Conservation (phyloP, 2,329 filamentous ascomycete species). For the Paecilomyces niveus region DNA sequence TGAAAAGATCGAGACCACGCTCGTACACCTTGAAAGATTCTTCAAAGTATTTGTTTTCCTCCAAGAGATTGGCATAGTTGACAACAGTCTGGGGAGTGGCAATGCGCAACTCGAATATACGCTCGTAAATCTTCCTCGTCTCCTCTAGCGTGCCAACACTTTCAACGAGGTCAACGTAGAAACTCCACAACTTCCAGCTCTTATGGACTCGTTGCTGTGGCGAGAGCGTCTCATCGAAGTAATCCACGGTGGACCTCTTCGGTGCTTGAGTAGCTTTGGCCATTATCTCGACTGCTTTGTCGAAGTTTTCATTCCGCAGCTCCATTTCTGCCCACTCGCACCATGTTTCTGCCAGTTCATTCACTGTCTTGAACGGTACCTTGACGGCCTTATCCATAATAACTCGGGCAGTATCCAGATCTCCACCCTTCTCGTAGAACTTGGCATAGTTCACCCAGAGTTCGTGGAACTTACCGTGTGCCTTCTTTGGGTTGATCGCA, state of each 20-base stretch:
- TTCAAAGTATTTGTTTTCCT: slow-evolving; percentile 92
- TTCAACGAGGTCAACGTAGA: slow-evolving; percentile 96
- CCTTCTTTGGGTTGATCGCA: slow-evolving; percentile 88
- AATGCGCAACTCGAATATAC: slow-evolving; percentile 96
- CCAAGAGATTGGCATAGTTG: slow-evolving; percentile 93
- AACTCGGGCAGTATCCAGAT: slow-evolving; percentile 74
- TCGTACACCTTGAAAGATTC: slow-evolving; percentile 98
- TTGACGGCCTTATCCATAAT: slow-evolving; percentile 98
- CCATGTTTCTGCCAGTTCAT: slow-evolving; percentile 96
- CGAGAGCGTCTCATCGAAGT: slow-evolving; percentile 89
- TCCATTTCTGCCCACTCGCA: slow-evolving; percentile 99
- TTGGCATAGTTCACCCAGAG: slow-evolving; percentile 96
- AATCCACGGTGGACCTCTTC: slow-evolving; percentile 96
- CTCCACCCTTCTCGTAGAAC: slow-evolving; percentile 85
- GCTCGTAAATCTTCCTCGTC: slow-evolving; percentile 88
- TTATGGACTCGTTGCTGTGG: slow-evolving; percentile 97
- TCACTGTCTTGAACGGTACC: slow-evolving; percentile 95
- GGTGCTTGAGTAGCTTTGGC: slow-evolving; percentile 95
- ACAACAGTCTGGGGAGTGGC: slow-evolving; percentile 97
- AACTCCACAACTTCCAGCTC: slow-evolving; percentile 99
- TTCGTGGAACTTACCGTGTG: slow-evolving; percentile 85
- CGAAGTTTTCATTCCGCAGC: slow-evolving; percentile 89
- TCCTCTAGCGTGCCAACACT: slow-evolving; percentile 87
- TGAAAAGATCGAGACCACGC: slow-evolving; percentile 94
- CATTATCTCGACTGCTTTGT: slow-evolving; percentile 92